Base-by-base conservation (phyloP, 495 filamentous ascomycete species). In the Penicillium cataractarum region DNA sequence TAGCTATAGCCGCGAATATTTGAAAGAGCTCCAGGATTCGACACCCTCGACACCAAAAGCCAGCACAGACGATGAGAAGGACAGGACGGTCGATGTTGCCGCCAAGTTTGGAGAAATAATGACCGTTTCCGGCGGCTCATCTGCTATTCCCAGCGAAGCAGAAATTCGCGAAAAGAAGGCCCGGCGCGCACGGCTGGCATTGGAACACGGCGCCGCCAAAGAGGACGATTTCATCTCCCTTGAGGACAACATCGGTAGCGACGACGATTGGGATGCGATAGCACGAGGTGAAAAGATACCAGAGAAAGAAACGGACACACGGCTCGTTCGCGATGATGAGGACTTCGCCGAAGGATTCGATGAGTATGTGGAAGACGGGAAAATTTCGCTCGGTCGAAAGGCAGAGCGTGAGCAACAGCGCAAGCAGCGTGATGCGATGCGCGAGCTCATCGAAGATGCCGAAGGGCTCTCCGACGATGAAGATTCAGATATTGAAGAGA, bases 321-420 rank as follows among this genome's bases (percentile, higher is more conserved):
- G 95, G n/a, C 83, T 97, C 9, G 83, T 92, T 4, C 82, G 83
- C 27, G 93, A 97, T 55, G 94, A 97, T 69, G 95, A 98, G 70
- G 92, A 97, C 70, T 85, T 97, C n/a, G 89, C 88, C 32, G 95
- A 99, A 77, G 93, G 93, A 4, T 97, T 96, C 71, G 93, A 96
- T 56, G 92, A 97, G 60, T 97, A 90, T 65, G 89, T 94, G 17
- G 89, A 93, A 21, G 94, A 97, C 70, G 92, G 89, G 17, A 84
- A 84, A 31, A 85, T 97, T 12, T 83, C 91, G 3, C 82, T 98
- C 0, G 91, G 92, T 42, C 85, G 82, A 66, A 89, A 89, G 61
- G 92, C 93, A 4, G 91, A 96, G 76, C 83, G 85, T n/a, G 91
- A 90, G 57, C 87, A 90, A 22, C 82, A 84, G 29, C 80, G 79